A percentile compares a stretch with the other conserved stretches of the same genome.
These are phyloP conservation scores for Naematelia encephala DNA, from an alignment of 768 basidiomycete species.

Conservation along the genomic window DNA sequence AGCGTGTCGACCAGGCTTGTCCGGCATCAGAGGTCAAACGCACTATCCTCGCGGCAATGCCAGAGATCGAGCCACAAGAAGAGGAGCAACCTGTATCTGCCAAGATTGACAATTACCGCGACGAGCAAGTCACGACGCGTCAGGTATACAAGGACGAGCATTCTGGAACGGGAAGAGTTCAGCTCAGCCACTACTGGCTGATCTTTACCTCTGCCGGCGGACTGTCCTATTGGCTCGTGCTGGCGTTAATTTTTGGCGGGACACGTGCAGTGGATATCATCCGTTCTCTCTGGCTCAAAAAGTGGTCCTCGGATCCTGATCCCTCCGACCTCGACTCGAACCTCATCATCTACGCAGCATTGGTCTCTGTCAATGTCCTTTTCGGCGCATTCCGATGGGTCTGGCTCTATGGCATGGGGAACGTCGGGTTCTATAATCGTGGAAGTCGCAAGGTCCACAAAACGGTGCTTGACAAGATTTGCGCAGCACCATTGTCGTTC, in stretches of 20 bases:
- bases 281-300: conserved; percentile 20
- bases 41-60: conserved; percentile 1
- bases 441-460: conserved; percentile 32
- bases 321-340: conserved; percentile 24
- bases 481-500: conserved; percentile 34
- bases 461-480: conserved; percentile 21
- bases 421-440: conserved; percentile 32
- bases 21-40: conserved; percentile 13
- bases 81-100: conserved; percentile 1
- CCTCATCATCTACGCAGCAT: conserved; percentile 25
- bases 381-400: conserved; percentile 35
- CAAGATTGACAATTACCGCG: not conserved
- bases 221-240: conserved; percentile 35
- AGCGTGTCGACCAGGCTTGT: conserved; percentile 29
- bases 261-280: conserved; percentile 25
- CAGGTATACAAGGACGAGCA: conserved; percentile 34
- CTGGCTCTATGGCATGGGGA: conserved; percentile 44
- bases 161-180: conserved; percentile 30
- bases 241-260: conserved; percentile 23
- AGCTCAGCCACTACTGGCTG: conserved; percentile 27
- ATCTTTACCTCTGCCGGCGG: conserved; percentile 39
- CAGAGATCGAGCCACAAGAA: not conserved
- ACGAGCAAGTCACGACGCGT: conserved; percentile 4
- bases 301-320: conserved; percentile 42
- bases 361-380: conserved; percentile 12